Evolutionary conservation across 177 flowering plant species (phyloP), one percentile per base, ranked within the genome.

Genomic region (Vitis hybrid): DNA sequence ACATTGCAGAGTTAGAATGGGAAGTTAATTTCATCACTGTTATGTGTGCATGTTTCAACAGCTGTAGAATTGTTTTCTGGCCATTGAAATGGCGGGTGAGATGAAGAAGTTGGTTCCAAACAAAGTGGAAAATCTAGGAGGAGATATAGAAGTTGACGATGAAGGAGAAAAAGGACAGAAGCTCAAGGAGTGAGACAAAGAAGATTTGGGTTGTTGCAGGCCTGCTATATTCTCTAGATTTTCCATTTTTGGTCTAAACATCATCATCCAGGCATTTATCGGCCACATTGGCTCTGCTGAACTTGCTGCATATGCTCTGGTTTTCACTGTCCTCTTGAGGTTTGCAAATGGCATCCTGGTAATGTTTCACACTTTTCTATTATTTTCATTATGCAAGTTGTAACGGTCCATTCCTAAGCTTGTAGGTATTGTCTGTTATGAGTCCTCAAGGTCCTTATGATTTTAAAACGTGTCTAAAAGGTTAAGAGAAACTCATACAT

Each of bases 141-240:
- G 4, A 50, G 68, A 56, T 54, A 34, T 3, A 34, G 78, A 70
- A 66, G 66, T 72, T 2, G 61, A 32, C 2, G 70, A 64, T 56
- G 68, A 34, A 3, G 6, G 50, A 12, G 62, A 2, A 1, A 67
- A 59, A 6, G 70, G 62, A 39, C 1, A 85, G 21, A 19, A 62
- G 71, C 1, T 82, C 21, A 15, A 82, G 83, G 87, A 34, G 2
- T 0, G 91, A 89, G 75, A 63, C 23, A 15, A 89, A 83, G 79
- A 86, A 82, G 79, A 56, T 89, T 8, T 89, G 93, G 89, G 18
- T 78, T 1, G 85, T 89, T 1, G 88, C 87, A 0, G 89, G 74
- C 1, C 93, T 3, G 87, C 89, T 1, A 86, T 86, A 1, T 83
- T 87, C 75, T 79, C 88, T 0, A 77, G 93, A 49, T 80, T 84